Evolutionary conservation across 139 green algal species (phyloP), one percentile per base, ranked within the genome.

Genomic region (Picochlorum costavermella): DNA sequence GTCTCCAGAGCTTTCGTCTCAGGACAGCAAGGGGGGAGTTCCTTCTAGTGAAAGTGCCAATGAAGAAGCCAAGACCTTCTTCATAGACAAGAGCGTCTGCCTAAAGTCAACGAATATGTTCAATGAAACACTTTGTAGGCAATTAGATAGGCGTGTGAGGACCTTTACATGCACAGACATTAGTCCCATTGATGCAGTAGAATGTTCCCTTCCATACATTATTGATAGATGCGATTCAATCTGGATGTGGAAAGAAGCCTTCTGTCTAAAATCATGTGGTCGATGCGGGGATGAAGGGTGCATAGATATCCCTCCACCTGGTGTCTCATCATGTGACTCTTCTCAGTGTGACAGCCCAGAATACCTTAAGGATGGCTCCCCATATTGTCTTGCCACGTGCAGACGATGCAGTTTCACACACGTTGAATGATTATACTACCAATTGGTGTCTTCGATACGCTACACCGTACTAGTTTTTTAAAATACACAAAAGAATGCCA

Each of bases 381-480:
- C 70, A 20, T 66, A 30, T 16, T 76, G 70, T 56, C 56, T 76
- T 23, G 56, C 56, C 5, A 68, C 63, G 2, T 76, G 70, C 56
- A 33, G 23, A 25, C 51, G 70, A 23, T 76, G 70, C 53, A 64
- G 45, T 10, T 3, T 3, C 3, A 46, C 49, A 5, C 11, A 44
- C 13, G 29, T 17, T 44, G 50, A 59, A 17, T 59, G 46, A 55
- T 28, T 55, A 23, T 23, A 23, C 20, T 23, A 23, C 20, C 20
- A 23, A 23, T 23, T 23, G 20, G 20, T 23, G 20, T 23, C 20
- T 23, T 23, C 20, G 20, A 23, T 23, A 23, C 20, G 20, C 20
- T 23, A 23, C 20, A 23, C 20, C 20, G 20, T 23, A 23, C 20
- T 23, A 23, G 20, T 23, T 23, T 23, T 23, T 23, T 23, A 23